phyloP scores from a whole-genome alignment of 2,329 filamentous ascomycete genomes.

The Hypomyces perniciosus region DNA sequence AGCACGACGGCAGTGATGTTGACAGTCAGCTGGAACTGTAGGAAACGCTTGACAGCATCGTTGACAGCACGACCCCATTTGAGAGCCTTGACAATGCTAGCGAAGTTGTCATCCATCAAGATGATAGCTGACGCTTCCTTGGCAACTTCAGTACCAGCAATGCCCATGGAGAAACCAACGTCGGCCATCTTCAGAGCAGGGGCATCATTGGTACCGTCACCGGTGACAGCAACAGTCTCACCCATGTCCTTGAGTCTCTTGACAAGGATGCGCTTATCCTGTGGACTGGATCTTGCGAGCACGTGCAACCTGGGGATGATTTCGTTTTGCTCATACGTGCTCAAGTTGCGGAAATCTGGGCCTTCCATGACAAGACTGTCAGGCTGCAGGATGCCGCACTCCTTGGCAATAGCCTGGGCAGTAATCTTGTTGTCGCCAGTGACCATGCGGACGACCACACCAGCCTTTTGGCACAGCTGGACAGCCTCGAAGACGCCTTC shows the following conservation, averaged over 20 bases:
- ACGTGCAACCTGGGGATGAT: constrained; percentile 66
- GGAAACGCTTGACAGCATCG: constrained; percentile 70
- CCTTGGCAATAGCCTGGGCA: constrained; percentile 70
- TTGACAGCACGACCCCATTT: constrained; percentile 76
- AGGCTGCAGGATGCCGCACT: constrained; percentile 67
- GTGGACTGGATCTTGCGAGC: constrained; percentile 66
- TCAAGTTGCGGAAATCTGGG: constrained; percentile 69
- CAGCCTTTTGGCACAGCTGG: constrained; percentile 64
- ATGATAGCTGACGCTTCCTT: constrained; percentile 83
- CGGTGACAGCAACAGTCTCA: constrained; percentile 76
- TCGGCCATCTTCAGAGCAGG: constrained; percentile 76
- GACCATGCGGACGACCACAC: constrained; percentile 78
- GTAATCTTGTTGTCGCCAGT: constrained; percentile 78
- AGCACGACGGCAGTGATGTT: constrained; percentile 86
- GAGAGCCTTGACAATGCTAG: constrained; percentile 77
- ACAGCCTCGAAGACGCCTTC: constrained; percentile 70
- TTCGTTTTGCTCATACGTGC: constrained; percentile 56
- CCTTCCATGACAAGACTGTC: constrained; percentile 72
- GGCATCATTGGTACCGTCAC: constrained; percentile 79
- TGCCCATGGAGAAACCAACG: constrained; percentile 82
- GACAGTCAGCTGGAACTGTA: constrained; percentile 75
- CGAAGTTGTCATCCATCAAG: constrained; percentile 83
- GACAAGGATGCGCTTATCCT: constrained; percentile 70
- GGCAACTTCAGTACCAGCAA: constrained; percentile 75
- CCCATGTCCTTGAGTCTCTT: constrained; percentile 64